Base-by-base conservation (phyloP, 495 filamentous ascomycete genomes). In the Penicillium fimorum region DNA sequence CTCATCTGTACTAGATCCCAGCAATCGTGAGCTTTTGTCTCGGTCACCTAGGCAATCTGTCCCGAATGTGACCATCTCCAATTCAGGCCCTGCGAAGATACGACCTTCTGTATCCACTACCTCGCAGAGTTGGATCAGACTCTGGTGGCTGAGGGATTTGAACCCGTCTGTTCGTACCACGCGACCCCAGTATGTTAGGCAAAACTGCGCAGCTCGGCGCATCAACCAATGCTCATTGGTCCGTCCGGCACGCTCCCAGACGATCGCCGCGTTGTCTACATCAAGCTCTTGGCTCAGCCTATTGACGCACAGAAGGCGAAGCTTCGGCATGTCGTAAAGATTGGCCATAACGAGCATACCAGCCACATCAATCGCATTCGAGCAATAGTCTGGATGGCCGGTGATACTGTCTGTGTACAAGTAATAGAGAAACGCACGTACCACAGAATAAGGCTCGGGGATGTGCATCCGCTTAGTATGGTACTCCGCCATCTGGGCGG, bases 281-380 rank as follows among this genome's bases (percentile, higher is more conserved):
- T 97, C 94, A 1, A 98, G 79, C 61, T 98, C 95, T 42, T 86
- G 86, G 47, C 87, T 87, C 27, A 98, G 81, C 11, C 95, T 81
- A 67, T 93, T 89, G 40, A 97, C 85, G 67, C 92, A 95, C 12
- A 97, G 82, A 11, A 96, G 81, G 12, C 93, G 90, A 3, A 98
- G 84, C 55, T 91, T 88, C 0, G 91, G 91, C 76, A 98, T 92
- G 67, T 96, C 91, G 69, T 98, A 98, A 20, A 97, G 88, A 65
- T 97, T 96, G 22, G 91, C 87, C 91, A 98, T 93, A 49, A 97
- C 94, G 2, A 98, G 82, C 74, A 98, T 81, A n/a, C 94, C 92
- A 0, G 95, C 93, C 17, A 97, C 92, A 61, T 96, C 90, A 18
- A 84, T 82, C 32, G 96, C 82, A 47, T 85, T 85, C n/a, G 81